Percentiles rank a stretch among this genome's conserved stretches.
Conservation (phyloP, 169 alveolate species). For the Eimeria brunetti region DNA sequence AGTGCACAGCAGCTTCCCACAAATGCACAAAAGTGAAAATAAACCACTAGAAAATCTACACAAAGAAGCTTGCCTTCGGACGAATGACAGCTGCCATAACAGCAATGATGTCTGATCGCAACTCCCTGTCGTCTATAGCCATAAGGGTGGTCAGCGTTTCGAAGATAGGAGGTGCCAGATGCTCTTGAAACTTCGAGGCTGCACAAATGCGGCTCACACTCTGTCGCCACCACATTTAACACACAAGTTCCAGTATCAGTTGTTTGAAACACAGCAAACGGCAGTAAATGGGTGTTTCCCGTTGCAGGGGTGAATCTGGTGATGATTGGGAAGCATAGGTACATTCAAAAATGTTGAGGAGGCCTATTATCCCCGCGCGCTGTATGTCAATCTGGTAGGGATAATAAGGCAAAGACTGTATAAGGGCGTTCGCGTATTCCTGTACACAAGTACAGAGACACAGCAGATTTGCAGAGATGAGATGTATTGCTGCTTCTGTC, state of each 20-base stretch:
- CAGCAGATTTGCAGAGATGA: neutral
- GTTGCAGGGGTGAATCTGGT: neutral
- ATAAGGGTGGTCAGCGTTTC: conserved; percentile 79
- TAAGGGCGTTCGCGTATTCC: conserved; percentile 80
- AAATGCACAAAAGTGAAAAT: neutral
- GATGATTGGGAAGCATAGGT: neutral
- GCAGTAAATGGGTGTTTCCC: neutral
- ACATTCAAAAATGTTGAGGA: conserved; percentile 81
- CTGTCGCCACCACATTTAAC: neutral
- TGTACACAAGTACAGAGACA: conserved; percentile 7
- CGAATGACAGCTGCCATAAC: conserved; percentile 81
- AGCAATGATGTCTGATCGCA: conserved; percentile 78
- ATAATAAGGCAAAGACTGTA: conserved; percentile 80
- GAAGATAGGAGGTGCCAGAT: conserved; percentile 74
- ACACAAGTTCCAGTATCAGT: neutral
- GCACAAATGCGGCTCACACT: neutral
- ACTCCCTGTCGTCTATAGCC: conserved; percentile 78
- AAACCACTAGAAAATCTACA: neutral
- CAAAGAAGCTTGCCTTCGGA: conserved; percentile 43
- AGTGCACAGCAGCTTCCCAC: neutral
- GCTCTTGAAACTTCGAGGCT: conserved; percentile 80
- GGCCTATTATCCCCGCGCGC: conserved; percentile 80
- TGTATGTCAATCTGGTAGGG: conserved; percentile 82
- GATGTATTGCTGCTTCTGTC: neutral
- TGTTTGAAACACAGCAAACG: neutral